Evolutionary conservation across 495 filamentous ascomycete genomes (phyloP).

Genomic region (Penicillium subrubescens): DNA sequence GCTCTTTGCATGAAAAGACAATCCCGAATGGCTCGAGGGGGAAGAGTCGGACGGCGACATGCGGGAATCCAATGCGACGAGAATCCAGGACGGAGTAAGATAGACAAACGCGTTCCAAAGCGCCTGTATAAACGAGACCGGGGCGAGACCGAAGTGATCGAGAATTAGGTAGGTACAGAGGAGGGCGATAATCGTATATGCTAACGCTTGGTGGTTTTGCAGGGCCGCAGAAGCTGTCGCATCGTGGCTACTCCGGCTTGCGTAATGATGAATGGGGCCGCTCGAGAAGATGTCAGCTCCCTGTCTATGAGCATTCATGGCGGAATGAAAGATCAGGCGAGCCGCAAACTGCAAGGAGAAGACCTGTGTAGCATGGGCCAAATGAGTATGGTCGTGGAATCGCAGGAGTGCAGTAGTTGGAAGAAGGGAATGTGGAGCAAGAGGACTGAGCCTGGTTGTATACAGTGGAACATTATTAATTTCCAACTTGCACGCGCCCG

Average conservation of each 20-base stretch:
- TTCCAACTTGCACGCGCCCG: not conserved
- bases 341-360: conserved; percentile 27
- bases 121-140: conserved; percentile 28
- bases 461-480: conserved; percentile 8
- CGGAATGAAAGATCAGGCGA: conserved; percentile 23
- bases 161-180: conserved; percentile 33
- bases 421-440: conserved; percentile 16
- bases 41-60: conserved; percentile 28
- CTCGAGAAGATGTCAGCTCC: conserved; percentile 36
- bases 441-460: conserved; percentile 5
- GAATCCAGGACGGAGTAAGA: conserved; percentile 59
- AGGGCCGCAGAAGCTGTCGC: conserved; percentile 31
- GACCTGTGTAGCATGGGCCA: conserved; percentile 24
- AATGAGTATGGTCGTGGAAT: conserved; percentile 4
- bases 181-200: conserved; percentile 26
- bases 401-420: conserved; percentile 8
- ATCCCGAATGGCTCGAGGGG: conserved; percentile 22
- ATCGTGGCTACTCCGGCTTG: conserved; percentile 36
- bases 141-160: conserved; percentile 32
- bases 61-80: conserved; percentile 59
- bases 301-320: conserved; percentile 47
- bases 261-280: conserved; percentile 31
- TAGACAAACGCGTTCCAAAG: conserved; percentile 67
- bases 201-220: conserved; percentile 32
- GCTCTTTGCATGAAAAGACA: conserved; percentile 55